phyloP scores from a whole-genome alignment of 352 stramenopile species.

The Phytopythium aichiense region DNA sequence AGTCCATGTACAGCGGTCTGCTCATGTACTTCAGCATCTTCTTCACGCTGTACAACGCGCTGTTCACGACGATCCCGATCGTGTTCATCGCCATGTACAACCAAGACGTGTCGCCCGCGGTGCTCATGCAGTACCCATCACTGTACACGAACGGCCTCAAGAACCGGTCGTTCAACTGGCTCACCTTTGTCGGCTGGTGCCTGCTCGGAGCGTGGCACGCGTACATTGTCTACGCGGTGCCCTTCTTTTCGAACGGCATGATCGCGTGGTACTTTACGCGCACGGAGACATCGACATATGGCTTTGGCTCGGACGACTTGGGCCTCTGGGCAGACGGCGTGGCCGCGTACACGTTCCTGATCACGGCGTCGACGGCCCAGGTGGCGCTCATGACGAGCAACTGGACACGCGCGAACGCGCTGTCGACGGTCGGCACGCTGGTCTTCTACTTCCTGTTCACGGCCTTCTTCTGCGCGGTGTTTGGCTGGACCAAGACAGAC shows the following conservation, averaged over 20 bases:
- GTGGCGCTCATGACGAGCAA: slow-evolving; percentile 88
- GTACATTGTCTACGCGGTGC: slow-evolving; percentile 81
- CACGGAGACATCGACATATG: slow-evolving; percentile 36
- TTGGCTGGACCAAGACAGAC: slow-evolving; percentile 68
- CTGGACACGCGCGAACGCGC: slow-evolving; percentile 71
- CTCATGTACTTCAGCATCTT: slow-evolving; percentile 89
- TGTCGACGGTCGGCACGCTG: slow-evolving; percentile 74
- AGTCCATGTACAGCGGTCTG: slow-evolving; percentile 85
- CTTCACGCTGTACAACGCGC: slow-evolving; percentile 88
- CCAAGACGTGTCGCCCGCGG: slow-evolving; percentile 82
- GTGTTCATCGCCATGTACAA: slow-evolving; percentile 91
- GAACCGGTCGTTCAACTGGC: slow-evolving; percentile 88
- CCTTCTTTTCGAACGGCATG: slow-evolving; percentile 84
- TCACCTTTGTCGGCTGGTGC: slow-evolving; percentile 87
- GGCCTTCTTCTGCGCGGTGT: slow-evolving; percentile 78
- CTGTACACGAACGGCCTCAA: slow-evolving; percentile 87
- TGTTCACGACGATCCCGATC: slow-evolving; percentile 89
- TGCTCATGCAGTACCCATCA: slow-evolving; percentile 88
- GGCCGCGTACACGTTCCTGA: slow-evolving; percentile 83
- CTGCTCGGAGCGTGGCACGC: slow-evolving; percentile 82
- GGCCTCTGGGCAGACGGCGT: slow-evolving; percentile 80
- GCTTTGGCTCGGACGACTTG: slow-evolving; percentile 67
- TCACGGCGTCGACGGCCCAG: slow-evolving; percentile 81
- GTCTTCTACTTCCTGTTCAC: slow-evolving; percentile 88
- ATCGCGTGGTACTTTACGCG: slow-evolving; percentile 78